phyloP scores from a whole-genome alignment of 2,329 filamentous ascomycete species.

The Aspergillus sp. region DNA sequence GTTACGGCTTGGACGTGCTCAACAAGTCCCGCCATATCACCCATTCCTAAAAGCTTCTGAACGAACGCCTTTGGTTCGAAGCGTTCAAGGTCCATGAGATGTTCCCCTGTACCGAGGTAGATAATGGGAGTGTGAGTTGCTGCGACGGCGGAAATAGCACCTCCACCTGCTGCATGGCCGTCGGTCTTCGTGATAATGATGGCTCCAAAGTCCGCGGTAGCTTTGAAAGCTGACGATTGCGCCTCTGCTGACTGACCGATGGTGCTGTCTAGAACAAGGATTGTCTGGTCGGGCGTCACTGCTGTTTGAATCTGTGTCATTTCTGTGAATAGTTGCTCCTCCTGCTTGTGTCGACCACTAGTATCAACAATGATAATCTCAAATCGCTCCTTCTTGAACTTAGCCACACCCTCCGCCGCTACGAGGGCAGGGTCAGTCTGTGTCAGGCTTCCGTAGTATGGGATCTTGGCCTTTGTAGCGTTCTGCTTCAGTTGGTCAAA shows the following conservation, averaged over 20 bases:
- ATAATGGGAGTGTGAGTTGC: constrained; percentile 97
- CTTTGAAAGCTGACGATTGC: constrained; percentile 95
- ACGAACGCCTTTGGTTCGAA: constrained; percentile 94
- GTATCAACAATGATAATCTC: constrained; percentile 99
- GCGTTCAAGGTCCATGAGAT: constrained; percentile 91
- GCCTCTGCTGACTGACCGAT: constrained; percentile 96
- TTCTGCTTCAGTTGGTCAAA: constrained; percentile 99
- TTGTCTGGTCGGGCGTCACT: constrained; percentile 90
- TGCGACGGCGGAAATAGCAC: constrained; percentile 95
- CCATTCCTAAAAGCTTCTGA: constrained; percentile 93
- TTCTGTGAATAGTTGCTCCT: constrained; percentile 92
- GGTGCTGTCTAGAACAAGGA: constrained; percentile 95
- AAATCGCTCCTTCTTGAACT: constrained; percentile 98
- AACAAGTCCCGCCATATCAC: constrained; percentile 90
- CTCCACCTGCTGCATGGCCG: constrained; percentile 91
- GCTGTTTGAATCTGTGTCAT: constrained; percentile 96
- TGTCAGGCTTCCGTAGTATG: constrained; percentile 95
- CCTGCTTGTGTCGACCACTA: constrained; percentile 90
- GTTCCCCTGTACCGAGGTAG: constrained; percentile 96
- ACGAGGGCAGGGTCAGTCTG: constrained; percentile 95
- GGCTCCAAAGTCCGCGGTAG: constrained; percentile 92
- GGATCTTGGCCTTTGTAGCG: constrained; percentile 97
- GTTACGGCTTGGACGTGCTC: constrained; percentile 97
- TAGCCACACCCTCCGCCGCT: constrained; percentile 92
- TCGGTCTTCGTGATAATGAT: constrained; percentile 99